Conservation (phyloP, 345 rosid genomes). For the Noccaea bulbosa region DNA sequence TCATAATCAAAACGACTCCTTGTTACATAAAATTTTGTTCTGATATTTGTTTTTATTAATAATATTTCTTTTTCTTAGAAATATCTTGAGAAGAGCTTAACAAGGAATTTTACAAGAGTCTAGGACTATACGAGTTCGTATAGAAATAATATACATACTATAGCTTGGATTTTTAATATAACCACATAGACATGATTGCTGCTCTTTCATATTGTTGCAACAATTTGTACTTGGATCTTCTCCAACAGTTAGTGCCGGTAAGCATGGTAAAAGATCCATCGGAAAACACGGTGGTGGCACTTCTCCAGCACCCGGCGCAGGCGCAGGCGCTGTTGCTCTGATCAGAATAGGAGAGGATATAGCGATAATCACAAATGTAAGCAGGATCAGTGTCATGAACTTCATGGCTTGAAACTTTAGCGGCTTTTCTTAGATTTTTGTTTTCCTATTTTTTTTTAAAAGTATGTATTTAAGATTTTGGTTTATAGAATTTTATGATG, state of each 20-base stretch:
- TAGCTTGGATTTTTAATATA: constrained; percentile 36
- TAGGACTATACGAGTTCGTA: constrained; percentile 37
- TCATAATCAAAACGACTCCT: background rate
- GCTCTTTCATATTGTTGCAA: background rate
- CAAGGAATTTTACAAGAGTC: constrained; percentile 6
- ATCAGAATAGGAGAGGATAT: background rate
- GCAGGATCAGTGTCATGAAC: background rate
- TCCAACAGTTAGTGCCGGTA: constrained; percentile 9
- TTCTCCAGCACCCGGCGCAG: background rate
- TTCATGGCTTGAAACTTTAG: constrained; percentile 16
- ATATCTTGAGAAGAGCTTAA: background rate
- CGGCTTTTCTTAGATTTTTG: background rate
- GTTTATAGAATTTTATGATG: background rate
- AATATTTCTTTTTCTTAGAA: background rate
- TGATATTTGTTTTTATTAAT: no score
- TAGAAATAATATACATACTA: constrained; percentile 33
- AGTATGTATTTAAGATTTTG: background rate
- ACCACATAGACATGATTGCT: constrained; percentile 44
- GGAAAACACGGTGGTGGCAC: constrained; percentile 24
- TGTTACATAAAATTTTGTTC: background rate
- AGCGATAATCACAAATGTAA: constrained; percentile 1
- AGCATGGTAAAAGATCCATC: constrained; percentile 34
- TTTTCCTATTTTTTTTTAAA: no score
- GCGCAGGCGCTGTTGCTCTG: background rate
- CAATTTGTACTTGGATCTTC: background rate